These are phyloP conservation scores for Extremus antarcticus DNA, from an alignment of 495 filamentous ascomycete genomes.

Conservation along the genomic window DNA sequence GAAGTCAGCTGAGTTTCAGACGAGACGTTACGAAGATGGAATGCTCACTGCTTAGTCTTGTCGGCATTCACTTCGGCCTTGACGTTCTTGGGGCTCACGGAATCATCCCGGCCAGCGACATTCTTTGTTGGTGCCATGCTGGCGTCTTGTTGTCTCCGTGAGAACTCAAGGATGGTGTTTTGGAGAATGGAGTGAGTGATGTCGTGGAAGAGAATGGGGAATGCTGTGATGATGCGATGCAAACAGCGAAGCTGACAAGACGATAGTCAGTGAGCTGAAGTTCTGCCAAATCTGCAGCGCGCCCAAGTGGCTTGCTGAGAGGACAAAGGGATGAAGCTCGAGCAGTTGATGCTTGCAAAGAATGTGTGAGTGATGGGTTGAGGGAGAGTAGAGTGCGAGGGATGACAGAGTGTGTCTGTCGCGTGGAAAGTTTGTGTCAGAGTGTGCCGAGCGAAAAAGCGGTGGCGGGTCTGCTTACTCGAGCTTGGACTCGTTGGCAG, in stretches of 20 bases:
- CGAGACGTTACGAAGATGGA: too few relatives aligned
- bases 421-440: background rate
- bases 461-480: too few relatives aligned
- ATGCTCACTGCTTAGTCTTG: too few relatives aligned
- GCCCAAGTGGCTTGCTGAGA: background rate
- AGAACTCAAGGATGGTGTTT: background rate
- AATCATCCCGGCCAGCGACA: background rate
- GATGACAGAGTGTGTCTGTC: background rate
- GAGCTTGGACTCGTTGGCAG: background rate
- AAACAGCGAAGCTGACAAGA: background rate
- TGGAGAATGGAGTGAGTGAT: background rate
- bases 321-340: background rate
- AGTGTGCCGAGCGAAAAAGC: background rate
- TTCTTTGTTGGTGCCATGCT: background rate
- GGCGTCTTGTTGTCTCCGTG: background rate
- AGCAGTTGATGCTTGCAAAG: conserved; percentile 1
- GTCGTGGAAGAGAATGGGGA: background rate
- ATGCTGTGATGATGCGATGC: background rate
- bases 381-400: background rate
- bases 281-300: background rate
- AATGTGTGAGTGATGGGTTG: conserved; percentile 1
- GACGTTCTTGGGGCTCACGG: too few relatives aligned
- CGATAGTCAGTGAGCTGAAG: background rate
- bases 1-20: background rate
- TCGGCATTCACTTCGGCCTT: too few relatives aligned